These are phyloP conservation scores for Dryas integrifolia DNA, from an alignment of 331 rosid genomes.

Conservation along the genomic window DNA sequence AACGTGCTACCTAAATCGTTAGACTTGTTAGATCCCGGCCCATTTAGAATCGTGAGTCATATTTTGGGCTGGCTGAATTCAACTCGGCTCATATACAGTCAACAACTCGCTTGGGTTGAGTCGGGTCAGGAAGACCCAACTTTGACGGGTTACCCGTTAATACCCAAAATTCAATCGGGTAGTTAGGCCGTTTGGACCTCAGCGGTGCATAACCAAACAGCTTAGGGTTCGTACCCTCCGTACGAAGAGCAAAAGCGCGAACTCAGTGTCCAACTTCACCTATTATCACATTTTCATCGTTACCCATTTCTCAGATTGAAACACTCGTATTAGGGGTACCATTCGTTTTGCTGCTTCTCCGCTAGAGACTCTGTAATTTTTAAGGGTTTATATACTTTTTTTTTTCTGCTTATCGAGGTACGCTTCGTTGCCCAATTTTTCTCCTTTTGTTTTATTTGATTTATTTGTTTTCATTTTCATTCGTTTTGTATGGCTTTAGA, in stretches of 20 bases:
- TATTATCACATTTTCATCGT: background rate
- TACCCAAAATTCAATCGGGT: background rate
- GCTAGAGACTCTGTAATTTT: background rate
- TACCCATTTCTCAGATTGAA: background rate
- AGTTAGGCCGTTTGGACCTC: background rate
- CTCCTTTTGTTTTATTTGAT: background rate
- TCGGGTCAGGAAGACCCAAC: too few relatives aligned
- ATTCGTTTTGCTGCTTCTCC: background rate
- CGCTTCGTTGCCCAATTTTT: background rate
- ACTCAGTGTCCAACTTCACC: background rate
- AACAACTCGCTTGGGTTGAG: too few relatives aligned
- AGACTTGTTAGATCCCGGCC: too few relatives aligned
- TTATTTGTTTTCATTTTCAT: background rate
- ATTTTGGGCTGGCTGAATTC: too few relatives aligned
- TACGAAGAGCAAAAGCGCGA: background rate
- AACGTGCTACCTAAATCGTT: too few relatives aligned
- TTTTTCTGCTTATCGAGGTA: slow-evolving; percentile 10
- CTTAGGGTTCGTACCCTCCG: slow-evolving; percentile 14
- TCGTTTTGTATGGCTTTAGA: background rate
- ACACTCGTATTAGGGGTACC: background rate
- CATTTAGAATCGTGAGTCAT: too few relatives aligned
- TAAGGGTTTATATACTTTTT: background rate
- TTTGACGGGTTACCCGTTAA: too few relatives aligned
- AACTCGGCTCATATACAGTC: too few relatives aligned
- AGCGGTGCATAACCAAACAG: background rate